Evolutionary conservation across 495 filamentous ascomycete genomes (phyloP).

Genomic region (Hypomontagnella submonticulosa): DNA sequence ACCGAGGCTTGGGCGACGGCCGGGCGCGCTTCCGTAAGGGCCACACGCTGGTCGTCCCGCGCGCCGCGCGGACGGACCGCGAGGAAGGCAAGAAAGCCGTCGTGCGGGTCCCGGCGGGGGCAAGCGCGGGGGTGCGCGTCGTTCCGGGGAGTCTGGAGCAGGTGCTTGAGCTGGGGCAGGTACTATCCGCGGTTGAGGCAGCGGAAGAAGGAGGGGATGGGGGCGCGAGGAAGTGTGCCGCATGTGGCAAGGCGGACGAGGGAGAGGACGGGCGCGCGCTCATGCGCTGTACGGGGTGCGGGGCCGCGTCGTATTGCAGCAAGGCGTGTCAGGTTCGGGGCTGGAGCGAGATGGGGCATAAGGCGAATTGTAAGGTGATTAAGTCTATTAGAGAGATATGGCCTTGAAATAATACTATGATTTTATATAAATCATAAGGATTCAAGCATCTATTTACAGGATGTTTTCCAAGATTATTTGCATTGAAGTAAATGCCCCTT

Average conservation of each 20-base stretch:
- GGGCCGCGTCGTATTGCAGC: slow-evolving; percentile 53
- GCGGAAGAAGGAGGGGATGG: slow-evolving; percentile 9
- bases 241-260: slow-evolving; percentile 43
- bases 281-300: slow-evolving; percentile 56
- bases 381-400: slow-evolving; percentile 54
- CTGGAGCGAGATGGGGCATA: slow-evolving; percentile 57
- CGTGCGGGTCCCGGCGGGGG: slow-evolving; percentile 44
- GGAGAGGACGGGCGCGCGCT: slow-evolving; percentile 31
- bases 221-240: slow-evolving; percentile 23
- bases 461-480: too few relatives aligned
- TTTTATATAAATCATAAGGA: too few relatives aligned
- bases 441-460: too few relatives aligned
- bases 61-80: slow-evolving; percentile 46
- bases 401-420: slow-evolving; percentile 20
- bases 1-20: slow-evolving; percentile 16
- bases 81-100: slow-evolving; percentile 50
- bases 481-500: too few relatives aligned
- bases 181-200: slow-evolving; percentile 35
- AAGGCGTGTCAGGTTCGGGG: slow-evolving; percentile 57
- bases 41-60: slow-evolving; percentile 48
- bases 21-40: slow-evolving; percentile 47
- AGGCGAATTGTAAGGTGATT: slow-evolving; percentile 55
- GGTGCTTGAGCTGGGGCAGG: slow-evolving; percentile 46
- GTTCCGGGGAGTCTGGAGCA: slow-evolving; percentile 46
- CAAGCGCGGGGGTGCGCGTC: slow-evolving; percentile 40